Evolutionary conservation across 2,329 filamentous ascomycete genomes (phyloP).

Genomic region (Epichloe glyceriae): DNA sequence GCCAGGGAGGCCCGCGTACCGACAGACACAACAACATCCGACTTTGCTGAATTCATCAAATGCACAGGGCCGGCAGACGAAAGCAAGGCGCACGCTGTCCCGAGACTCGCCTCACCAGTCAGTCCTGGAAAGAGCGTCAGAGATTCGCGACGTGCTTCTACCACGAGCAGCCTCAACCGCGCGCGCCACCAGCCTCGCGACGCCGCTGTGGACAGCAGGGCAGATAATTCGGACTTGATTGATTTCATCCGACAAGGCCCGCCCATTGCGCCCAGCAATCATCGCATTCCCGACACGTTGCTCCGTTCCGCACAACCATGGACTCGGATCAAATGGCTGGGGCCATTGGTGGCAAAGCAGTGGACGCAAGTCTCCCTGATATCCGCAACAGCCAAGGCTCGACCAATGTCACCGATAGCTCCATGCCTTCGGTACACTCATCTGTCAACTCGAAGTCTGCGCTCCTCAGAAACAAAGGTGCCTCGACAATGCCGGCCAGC

Average conservation of each 20-base stretch:
- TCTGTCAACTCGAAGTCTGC: constrained; percentile 65
- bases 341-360: constrained; percentile 40
- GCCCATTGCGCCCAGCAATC: constrained; percentile 44
- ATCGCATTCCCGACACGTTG: constrained; percentile 67
- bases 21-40: constrained; percentile 60
- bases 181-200: constrained; percentile 58
- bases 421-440: constrained; percentile 43
- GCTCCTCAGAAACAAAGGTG: constrained; percentile 36
- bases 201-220: constrained; percentile 46
- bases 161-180: constrained; percentile 26
- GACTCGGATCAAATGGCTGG: constrained; percentile 65
- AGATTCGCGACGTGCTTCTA: constrained; percentile 25
- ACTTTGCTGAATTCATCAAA: constrained; percentile 83
- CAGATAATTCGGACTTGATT: constrained; percentile 74
- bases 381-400: constrained; percentile 44
- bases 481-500: constrained; percentile 12
- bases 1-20: constrained; percentile 63
- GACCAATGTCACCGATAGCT: constrained; percentile 43
- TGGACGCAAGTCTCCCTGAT: constrained; percentile 44
- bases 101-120: constrained; percentile 19
- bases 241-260: constrained; percentile 91
- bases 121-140: constrained; percentile 23
- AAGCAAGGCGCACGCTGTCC: constrained; percentile 21
- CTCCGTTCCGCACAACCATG: constrained; percentile 73
- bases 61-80: constrained; percentile 60